Evolutionary conservation across 345 rosid species (phyloP).

Genomic region (Aquilaria yunnanensis): DNA sequence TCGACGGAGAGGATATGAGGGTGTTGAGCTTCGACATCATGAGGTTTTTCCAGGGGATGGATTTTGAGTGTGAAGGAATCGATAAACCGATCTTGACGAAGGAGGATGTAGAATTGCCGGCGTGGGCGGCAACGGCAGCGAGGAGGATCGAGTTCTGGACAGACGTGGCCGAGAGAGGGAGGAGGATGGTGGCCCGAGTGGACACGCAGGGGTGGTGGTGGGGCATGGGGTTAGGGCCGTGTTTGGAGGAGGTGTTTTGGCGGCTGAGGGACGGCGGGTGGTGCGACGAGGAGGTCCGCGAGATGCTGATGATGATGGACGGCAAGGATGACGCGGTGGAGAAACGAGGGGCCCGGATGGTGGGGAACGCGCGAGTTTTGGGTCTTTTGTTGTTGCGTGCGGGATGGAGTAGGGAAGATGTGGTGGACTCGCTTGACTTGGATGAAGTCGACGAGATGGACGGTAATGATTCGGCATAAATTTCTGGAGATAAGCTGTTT

Average conservation of each 20-base stretch:
- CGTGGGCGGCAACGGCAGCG: conserved; percentile 46
- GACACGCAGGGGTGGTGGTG: conserved; percentile 47
- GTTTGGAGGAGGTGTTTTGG: conserved; percentile 67
- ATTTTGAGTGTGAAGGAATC: conserved; percentile 17
- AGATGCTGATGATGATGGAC: conserved; percentile 63
- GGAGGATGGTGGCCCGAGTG: conserved; percentile 25
- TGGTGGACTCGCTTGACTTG: conserved; percentile 47
- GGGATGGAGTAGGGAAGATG: conserved; percentile 60
- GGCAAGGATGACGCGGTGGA: conserved; percentile 18
- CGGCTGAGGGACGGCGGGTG: conserved; percentile 76
- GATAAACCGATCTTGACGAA: conserved; percentile 3
- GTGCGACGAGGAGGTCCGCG: conserved; percentile 71
- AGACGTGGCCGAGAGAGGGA: conserved; percentile 64
- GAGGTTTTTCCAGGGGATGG: conserved; percentile 47
- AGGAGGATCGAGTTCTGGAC: conserved; percentile 67
- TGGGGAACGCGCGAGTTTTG: conserved; percentile 20
- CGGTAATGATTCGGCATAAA: not conserved
- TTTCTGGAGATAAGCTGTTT: too few relatives aligned
- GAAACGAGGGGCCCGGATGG: conserved; percentile 11
- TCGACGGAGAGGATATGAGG: conserved; percentile 41
- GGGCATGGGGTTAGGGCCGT: conserved; percentile 21
- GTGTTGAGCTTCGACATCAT: conserved; percentile 57
- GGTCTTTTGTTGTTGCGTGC: conserved; percentile 33
- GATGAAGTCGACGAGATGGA: conserved; percentile 4
- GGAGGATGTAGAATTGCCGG: conserved; percentile 26